Evolutionary conservation across 306 rosid species (phyloP).

Genomic region (Lathyrus sativus): DNA sequence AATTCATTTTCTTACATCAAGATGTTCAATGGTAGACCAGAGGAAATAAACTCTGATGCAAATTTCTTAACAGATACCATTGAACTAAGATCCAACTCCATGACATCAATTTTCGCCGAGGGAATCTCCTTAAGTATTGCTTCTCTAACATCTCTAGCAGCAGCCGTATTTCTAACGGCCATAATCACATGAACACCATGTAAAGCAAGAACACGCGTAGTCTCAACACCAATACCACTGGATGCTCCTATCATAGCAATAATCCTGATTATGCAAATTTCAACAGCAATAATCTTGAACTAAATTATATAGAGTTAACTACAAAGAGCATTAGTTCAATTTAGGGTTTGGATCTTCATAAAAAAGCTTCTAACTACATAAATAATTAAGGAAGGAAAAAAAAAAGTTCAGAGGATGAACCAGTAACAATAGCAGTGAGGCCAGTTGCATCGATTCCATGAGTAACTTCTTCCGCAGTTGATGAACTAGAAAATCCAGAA

Average conservation of each 20-base stretch:
- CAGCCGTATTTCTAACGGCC: slow-evolving; percentile 73
- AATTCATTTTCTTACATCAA: slow-evolving; percentile 66
- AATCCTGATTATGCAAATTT: slow-evolving; percentile 8
- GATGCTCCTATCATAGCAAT: slow-evolving; percentile 68
- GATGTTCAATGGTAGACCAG: slow-evolving; percentile 75
- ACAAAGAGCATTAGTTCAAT: neutral
- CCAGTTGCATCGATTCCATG: slow-evolving; percentile 71
- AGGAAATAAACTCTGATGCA: slow-evolving; percentile 62
- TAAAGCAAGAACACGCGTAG: slow-evolving; percentile 81
- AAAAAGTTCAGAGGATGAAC: slow-evolving; percentile 16
- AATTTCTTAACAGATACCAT: slow-evolving; percentile 73
- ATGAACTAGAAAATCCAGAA: slow-evolving; percentile 77
- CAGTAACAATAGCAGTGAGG: slow-evolving; percentile 90
- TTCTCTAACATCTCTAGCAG: slow-evolving; percentile 60
- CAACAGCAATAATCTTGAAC: neutral
- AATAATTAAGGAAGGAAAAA: neutral
- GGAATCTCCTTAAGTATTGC: slow-evolving; percentile 68
- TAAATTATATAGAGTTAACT: slow-evolving; percentile 15
- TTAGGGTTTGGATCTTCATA: neutral
- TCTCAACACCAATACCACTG: slow-evolving; percentile 90
- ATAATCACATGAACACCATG: slow-evolving; percentile 85
- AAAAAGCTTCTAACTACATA: neutral
- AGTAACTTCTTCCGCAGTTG: slow-evolving; percentile 82
- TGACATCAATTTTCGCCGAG: slow-evolving; percentile 75
- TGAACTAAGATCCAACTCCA: slow-evolving; percentile 88